A percentile compares a stretch with the other conserved stretches of the same genome.
phyloP scores from a whole-genome alignment of 148 eudicot species.

The Persicaria maculosa region DNA sequence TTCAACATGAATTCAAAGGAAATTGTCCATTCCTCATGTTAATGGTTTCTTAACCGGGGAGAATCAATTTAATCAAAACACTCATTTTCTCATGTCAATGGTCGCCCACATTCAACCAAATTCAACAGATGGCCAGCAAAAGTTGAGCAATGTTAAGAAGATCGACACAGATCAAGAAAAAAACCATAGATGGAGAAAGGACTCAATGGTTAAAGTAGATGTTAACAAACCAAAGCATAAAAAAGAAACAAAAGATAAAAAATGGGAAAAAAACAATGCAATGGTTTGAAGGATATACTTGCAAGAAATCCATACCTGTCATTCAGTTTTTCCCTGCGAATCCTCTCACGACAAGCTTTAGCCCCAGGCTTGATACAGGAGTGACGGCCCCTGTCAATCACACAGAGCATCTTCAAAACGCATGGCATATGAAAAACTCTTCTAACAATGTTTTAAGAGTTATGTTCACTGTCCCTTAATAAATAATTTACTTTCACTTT shows the following conservation, averaged over 20 bases:
- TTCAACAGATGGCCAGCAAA: too few species aligned
- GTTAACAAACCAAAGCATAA: neutral
- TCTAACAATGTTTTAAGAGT: neutral
- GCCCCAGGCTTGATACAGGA: constrained; percentile 38
- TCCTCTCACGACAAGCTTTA: constrained; percentile 83
- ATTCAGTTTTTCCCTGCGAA: constrained; percentile 70
- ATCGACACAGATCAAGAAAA: too few species aligned
- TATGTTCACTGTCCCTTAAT: neutral
- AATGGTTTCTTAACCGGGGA: too few species aligned
- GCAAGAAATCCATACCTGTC: constrained; percentile 44
- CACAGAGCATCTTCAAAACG: neutral
- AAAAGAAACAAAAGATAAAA: neutral
- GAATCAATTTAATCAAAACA: too few species aligned
- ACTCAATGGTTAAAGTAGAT: neutral
- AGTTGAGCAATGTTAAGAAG: too few species aligned
- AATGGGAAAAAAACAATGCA: neutral
- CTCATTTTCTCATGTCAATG: too few species aligned
- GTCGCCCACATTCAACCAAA: too few species aligned
- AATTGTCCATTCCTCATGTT: too few species aligned
- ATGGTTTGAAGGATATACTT: neutral
- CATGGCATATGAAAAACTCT: neutral
- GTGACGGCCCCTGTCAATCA: constrained; percentile 47
- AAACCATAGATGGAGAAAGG: too few species aligned
- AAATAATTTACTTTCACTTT: neutral
- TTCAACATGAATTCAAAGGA: too few species aligned